Evolutionary conservation across 139 green algal species (phyloP), one percentile per base, ranked within the genome.

Genomic region (Asterochloris sp.): DNA sequence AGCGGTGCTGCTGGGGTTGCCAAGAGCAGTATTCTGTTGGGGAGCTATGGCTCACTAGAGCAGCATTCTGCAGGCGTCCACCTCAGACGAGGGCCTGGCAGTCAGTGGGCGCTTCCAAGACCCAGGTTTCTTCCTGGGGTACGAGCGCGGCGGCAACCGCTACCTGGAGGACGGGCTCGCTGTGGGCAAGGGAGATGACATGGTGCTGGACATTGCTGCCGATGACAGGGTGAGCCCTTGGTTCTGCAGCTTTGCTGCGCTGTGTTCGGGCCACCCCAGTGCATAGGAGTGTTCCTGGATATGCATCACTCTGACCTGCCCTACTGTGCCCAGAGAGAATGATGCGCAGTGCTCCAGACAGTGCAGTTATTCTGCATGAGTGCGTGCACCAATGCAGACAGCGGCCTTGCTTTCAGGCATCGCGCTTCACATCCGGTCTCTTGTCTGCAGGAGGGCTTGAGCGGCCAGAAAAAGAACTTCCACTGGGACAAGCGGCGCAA

Each of bases 401-500:
- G 38, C 38, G 2, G 38, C 38, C 38, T 54, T 54, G 38, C 38
- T 54, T 54, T 6, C 38, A 54, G 38, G 38, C 6, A 6, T 54
- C 2, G 47, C 12, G 73, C 73, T 19, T 21, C 73, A 54, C 26
- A 54, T 28, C 73, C n/a, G n/a, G n/a, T n/a, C n/a, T n/a, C n/a
- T n/a, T n/a, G 38, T 54, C 38, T 78, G 74, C 83, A 85, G 83
- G 83, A 86, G 63, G 87, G 83, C 64, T 93, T 95, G 88, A 62
- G 75, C 0, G 77, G 83, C 14, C 85, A 89, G 73, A 74, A 87
- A 62, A 83, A 89, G 64, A 77, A 83, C n/a, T 94, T 81, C 83
- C 89, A 96, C 68, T 97, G 93, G 94, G 94, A 97, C 90, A 95
- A 94, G 83, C 84, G 87, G 19, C 83, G 89, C 71, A 89, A 90